phyloP scores from a whole-genome alignment of 2,329 filamentous ascomycete genomes.

The Chalara sp. region DNA sequence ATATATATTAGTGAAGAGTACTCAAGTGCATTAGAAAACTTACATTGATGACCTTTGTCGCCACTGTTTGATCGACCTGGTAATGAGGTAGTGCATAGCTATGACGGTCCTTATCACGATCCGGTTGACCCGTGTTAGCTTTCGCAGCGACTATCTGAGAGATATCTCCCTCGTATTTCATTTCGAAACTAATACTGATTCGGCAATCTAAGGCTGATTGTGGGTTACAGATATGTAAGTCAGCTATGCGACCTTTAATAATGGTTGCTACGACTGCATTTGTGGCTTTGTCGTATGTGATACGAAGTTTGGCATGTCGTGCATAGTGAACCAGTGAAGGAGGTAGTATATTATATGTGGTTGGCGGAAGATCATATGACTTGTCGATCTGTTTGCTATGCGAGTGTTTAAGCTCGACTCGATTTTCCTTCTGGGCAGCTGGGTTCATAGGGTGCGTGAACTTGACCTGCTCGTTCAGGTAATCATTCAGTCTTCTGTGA shows the following conservation, averaged over 20 bases:
- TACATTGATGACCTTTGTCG: constrained; percentile 62
- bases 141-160: constrained; percentile 40
- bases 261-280: constrained; percentile 71
- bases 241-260: constrained; percentile 81
- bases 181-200: constrained; percentile 91
- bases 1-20: constrained; percentile 1
- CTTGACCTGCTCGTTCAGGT: constrained; percentile 64
- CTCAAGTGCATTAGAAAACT: constrained; percentile 6
- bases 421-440: constrained; percentile 20
- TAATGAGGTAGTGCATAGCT: constrained; percentile 86
- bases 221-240: constrained; percentile 83
- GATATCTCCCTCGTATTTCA: constrained; percentile 69
- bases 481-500: constrained; percentile 78
- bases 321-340: constrained; percentile 45
- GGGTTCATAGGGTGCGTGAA: constrained; percentile 50
- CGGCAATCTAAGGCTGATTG: constrained; percentile 77
- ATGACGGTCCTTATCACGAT: constrained; percentile 81
- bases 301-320: constrained; percentile 57
- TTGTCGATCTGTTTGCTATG: constrained; percentile 79
- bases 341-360: constrained; percentile 54
- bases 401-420: constrained; percentile 68
- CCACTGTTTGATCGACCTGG: constrained; percentile 89
- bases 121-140: constrained; percentile 35
- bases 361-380: constrained; percentile 68
- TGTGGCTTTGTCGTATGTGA: constrained; percentile 66